Evolutionary conservation across 2,329 filamentous ascomycete species (phyloP).

Genomic region (Trichoderma pleuroti): DNA sequence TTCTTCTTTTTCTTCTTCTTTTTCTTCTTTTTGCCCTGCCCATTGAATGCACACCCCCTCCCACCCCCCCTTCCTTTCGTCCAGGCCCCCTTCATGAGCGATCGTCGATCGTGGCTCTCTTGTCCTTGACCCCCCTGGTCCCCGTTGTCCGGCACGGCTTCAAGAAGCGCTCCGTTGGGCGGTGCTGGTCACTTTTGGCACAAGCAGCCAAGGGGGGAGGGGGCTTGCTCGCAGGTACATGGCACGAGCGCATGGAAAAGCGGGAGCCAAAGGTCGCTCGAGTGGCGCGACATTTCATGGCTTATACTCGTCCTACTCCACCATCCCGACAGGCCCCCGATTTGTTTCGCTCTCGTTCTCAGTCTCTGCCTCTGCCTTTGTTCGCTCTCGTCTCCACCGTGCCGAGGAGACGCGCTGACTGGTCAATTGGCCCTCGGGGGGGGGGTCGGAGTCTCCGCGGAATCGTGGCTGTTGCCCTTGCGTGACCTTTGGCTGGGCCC

Average conservation of each 20-base stretch:
- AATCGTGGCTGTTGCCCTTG: not conserved
- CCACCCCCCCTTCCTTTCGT: not conserved
- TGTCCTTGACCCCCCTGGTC: not conserved
- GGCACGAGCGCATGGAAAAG: not conserved
- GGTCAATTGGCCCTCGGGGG: not conserved
- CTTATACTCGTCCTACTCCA: constrained; percentile 10
- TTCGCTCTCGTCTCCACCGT: not conserved
- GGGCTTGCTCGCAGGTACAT: not conserved
- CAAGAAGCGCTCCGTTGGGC: constrained; percentile 14
- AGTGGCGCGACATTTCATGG: not conserved
- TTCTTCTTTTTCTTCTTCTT: too few relatives aligned
- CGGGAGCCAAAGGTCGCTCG: not conserved
- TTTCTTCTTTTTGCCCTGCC: not conserved
- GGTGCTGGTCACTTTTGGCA: not conserved
- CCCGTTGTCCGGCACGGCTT: constrained; percentile 12
- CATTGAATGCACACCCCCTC: constrained; percentile 4
- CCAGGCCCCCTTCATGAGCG: constrained; percentile 5
- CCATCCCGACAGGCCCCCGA: constrained; percentile 5
- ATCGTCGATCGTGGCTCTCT: constrained; percentile 15
- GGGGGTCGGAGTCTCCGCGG: constrained; percentile 11
- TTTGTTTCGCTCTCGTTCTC: too few relatives aligned
- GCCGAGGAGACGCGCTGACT: not conserved
- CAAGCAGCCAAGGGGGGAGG: not conserved
- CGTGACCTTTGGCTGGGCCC: not conserved
- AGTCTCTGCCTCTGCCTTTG: not conserved